These are phyloP conservation scores for Zopfia rhizophila DNA, from an alignment of 2,329 filamentous ascomycete genomes.

Conservation along the genomic window DNA sequence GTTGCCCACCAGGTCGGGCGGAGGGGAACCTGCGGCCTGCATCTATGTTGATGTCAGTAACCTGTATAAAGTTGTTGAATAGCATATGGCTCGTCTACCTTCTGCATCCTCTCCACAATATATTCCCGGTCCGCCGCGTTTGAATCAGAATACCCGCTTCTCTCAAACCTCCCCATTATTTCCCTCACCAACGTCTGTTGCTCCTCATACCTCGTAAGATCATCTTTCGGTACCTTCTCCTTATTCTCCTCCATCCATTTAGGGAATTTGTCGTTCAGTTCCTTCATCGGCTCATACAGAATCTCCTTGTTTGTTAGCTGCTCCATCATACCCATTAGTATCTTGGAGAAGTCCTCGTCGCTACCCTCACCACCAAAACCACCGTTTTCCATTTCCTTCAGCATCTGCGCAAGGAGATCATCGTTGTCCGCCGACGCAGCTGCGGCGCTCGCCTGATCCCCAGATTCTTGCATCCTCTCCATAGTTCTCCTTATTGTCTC, in stretches of 20 bases:
- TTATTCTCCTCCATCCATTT: constrained; percentile 85
- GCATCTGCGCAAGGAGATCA: constrained; percentile 89
- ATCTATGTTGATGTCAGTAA: constrained; percentile 75
- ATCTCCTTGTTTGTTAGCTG: constrained; percentile 99
- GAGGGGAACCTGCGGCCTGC: constrained; percentile 94
- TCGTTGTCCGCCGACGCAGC: constrained; percentile 68
- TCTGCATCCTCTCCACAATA: constrained; percentile 97
- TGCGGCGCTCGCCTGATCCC: constrained; percentile 84
- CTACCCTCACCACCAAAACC: constrained; percentile 63
- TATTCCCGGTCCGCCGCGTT: constrained; percentile 86
- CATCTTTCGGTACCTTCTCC: constrained; percentile 71
- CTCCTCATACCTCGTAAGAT: constrained; percentile 81
- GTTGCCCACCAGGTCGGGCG: constrained; percentile 89
- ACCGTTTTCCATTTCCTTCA: constrained; percentile 84
- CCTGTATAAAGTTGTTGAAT: neutral
- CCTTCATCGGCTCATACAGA: constrained; percentile 98
- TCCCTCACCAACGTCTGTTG: constrained; percentile 83
- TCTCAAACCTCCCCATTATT: constrained; percentile 90
- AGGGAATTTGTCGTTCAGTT: constrained; percentile 91
- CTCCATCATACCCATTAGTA: constrained; percentile 98
- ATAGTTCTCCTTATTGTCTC: constrained; percentile 94
- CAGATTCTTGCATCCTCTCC: constrained; percentile 93
- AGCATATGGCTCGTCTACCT: constrained; percentile 64
- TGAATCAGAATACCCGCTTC: constrained; percentile 80
- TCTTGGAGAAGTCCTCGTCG: constrained; percentile 92